A percentile compares a stretch with the other conserved stretches of the same genome.
These are phyloP conservation scores for Calonectria ilicicola DNA, from an alignment of 2,329 filamentous ascomycete species.

Conservation along the genomic window DNA sequence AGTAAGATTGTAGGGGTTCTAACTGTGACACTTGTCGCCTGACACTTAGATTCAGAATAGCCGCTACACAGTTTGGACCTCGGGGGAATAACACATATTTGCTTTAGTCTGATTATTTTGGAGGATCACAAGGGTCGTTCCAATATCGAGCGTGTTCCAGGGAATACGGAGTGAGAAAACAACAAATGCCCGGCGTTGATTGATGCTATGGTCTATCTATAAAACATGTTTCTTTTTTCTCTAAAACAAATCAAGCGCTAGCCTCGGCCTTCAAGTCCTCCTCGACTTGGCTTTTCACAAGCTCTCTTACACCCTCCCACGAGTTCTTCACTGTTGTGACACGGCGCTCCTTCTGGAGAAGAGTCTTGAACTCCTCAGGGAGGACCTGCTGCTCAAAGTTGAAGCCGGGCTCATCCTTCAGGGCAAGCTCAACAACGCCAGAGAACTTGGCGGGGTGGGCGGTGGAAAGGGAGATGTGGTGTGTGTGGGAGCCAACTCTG, in stretches of 20 bases:
- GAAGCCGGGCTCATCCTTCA: slow-evolving; percentile 79
- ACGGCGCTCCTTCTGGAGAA: slow-evolving; percentile 81
- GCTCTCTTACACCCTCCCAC: slow-evolving; percentile 80
- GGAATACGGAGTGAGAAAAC: neutral
- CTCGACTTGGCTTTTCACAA: slow-evolving; percentile 81
- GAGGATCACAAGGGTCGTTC: neutral
- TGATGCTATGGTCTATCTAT: slow-evolving; percentile 1
- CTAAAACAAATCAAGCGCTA: neutral
- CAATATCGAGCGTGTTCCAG: neutral
- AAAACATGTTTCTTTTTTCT: neutral
- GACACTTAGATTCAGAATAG: too few relatives aligned
- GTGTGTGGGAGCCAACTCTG: slow-evolving; percentile 62
- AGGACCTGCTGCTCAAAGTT: slow-evolving; percentile 80
- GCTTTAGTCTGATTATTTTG: neutral
- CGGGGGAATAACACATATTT: neutral
- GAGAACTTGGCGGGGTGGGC: slow-evolving; percentile 97
- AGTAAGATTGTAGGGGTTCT: too few relatives aligned
- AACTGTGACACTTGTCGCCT: too few relatives aligned
- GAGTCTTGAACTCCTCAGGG: slow-evolving; percentile 83
- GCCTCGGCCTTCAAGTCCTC: slow-evolving; percentile 62
- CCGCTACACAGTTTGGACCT: neutral
- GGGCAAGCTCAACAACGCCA: slow-evolving; percentile 82
- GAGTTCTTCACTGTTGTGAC: slow-evolving; percentile 77
- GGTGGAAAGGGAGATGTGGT: slow-evolving; percentile 89
- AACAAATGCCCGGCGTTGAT: neutral